Percentiles rank a stretch among this genome's conserved stretches.
Evolutionary conservation across 2,329 filamentous ascomycete species (phyloP).

Genomic region (Penicillium thymicola): DNA sequence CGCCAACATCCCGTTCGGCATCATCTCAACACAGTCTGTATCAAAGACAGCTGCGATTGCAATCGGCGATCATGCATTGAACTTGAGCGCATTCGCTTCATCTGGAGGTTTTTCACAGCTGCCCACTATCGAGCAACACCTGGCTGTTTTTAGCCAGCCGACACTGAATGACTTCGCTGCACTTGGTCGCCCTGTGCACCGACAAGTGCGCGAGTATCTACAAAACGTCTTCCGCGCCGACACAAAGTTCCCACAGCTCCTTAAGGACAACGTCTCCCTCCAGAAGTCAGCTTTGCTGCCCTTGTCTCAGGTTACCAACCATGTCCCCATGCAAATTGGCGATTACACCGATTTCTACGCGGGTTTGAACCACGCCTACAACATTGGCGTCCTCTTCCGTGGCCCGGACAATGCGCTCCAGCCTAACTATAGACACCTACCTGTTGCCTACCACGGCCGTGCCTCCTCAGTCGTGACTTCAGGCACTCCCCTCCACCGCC

Average conservation of each 20-base stretch:
- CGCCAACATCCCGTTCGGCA: conserved; percentile 78
- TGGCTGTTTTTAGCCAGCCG: conserved; percentile 60
- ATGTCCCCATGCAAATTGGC: conserved; percentile 73
- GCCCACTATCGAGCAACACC: conserved; percentile 55
- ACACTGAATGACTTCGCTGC: conserved; percentile 72
- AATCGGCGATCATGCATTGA: conserved; percentile 69
- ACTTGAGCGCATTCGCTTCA: conserved; percentile 61
- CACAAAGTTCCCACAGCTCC: conserved; percentile 58
- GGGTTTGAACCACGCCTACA: conserved; percentile 73
- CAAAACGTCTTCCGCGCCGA: conserved; percentile 62
- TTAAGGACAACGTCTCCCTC: conserved; percentile 60
- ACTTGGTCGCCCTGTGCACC: conserved; percentile 65
- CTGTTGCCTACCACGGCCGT: conserved; percentile 77
- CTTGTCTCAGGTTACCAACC: conserved; percentile 58
- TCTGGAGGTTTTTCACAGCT: conserved; percentile 59
- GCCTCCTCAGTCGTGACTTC: conserved; percentile 73
- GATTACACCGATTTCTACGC: conserved; percentile 88
- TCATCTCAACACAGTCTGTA: conserved; percentile 61
- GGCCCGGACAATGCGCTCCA: conserved; percentile 70
- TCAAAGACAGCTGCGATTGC: conserved; percentile 65
- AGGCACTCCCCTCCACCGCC: conserved; percentile 68
- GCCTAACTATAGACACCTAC: conserved; percentile 77
- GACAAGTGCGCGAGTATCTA: conserved; percentile 65
- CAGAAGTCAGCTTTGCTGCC: conserved; percentile 59
- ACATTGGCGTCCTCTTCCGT: conserved; percentile 68